Percentiles rank a stretch among this genome's conserved stretches.
Evolutionary conservation across 2,329 filamentous ascomycete genomes (phyloP).

Genomic region (Podosphaera fusca): DNA sequence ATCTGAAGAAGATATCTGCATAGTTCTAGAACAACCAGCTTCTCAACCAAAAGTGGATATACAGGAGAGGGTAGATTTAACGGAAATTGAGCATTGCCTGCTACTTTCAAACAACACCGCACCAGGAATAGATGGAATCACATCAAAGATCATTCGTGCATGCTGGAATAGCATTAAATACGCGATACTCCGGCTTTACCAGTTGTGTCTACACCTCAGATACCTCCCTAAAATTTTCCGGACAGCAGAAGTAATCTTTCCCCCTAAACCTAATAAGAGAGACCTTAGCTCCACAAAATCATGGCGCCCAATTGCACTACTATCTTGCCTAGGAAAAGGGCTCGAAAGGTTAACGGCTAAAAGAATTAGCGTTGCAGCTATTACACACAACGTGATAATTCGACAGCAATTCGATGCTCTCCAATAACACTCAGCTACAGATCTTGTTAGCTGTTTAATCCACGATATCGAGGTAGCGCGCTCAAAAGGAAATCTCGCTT

Average conservation of each 20-base stretch:
- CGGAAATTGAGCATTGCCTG: background rate
- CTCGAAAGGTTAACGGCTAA: background rate
- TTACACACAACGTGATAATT: background rate
- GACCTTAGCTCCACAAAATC: no score
- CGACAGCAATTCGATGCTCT: background rate
- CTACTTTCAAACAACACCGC: background rate
- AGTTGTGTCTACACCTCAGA: background rate
- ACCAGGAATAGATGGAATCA: background rate
- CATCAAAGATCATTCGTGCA: background rate
- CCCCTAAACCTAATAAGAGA: background rate
- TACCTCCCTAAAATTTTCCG: no score
- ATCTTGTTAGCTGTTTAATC: background rate
- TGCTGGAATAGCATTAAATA: background rate
- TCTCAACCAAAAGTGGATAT: background rate
- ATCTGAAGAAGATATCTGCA: background rate
- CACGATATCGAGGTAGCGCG: background rate
- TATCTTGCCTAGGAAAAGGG: no score
- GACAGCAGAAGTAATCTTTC: background rate
- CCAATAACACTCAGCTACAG: background rate
- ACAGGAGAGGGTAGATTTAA: background rate
- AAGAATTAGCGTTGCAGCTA: background rate
- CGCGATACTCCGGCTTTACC: background rate
- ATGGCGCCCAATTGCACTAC: no score
- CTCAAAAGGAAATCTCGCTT: background rate
- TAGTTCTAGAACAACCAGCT: background rate